Percentiles rank a stretch among this genome's conserved stretches.
Conservation (phyloP, 345 rosid species). For the Syzygium oleosum region DNA sequence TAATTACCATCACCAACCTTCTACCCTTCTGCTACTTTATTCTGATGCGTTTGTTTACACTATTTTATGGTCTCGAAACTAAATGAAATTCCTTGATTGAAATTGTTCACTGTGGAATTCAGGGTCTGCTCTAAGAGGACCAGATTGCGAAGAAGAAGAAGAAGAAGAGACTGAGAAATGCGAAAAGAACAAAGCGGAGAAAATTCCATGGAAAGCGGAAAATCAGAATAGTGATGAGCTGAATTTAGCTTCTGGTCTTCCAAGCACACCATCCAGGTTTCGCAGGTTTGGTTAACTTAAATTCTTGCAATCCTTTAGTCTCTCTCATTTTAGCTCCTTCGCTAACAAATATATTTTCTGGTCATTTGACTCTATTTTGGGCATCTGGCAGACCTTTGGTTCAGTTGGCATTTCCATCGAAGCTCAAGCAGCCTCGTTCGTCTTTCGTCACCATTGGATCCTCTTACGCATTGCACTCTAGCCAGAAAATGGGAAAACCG, state of each 20-base stretch:
- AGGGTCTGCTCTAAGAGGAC: constrained; percentile 49
- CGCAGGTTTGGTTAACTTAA: constrained; percentile 43
- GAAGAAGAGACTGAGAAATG: constrained; percentile 50
- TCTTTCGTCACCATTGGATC: constrained; percentile 34
- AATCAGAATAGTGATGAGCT: constrained; percentile 45
- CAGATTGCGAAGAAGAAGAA: constrained; percentile 52
- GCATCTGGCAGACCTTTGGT: constrained; percentile 43
- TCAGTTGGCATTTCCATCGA: constrained; percentile 63
- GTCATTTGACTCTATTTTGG: neutral
- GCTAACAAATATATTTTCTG: neutral
- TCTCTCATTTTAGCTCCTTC: neutral
- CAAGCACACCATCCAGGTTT: constrained; percentile 52
- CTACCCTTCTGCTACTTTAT: neutral
- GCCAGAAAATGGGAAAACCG: constrained; percentile 33
- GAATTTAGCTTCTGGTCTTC: constrained; percentile 44
- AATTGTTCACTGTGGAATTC: constrained; percentile 1
- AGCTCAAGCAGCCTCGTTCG: constrained; percentile 57
- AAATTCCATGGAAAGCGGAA: constrained; percentile 27
- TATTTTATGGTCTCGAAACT: neutral
- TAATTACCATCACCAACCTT: neutral
- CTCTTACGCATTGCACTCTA: constrained; percentile 18
- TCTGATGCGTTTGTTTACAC: neutral
- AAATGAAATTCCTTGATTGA: neutral
- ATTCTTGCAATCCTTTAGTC: neutral
- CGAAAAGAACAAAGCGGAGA: constrained; percentile 28